These are phyloP conservation scores for Emergomyces pasteurianus DNA, from an alignment of 2,329 filamentous ascomycete genomes.

Conservation along the genomic window DNA sequence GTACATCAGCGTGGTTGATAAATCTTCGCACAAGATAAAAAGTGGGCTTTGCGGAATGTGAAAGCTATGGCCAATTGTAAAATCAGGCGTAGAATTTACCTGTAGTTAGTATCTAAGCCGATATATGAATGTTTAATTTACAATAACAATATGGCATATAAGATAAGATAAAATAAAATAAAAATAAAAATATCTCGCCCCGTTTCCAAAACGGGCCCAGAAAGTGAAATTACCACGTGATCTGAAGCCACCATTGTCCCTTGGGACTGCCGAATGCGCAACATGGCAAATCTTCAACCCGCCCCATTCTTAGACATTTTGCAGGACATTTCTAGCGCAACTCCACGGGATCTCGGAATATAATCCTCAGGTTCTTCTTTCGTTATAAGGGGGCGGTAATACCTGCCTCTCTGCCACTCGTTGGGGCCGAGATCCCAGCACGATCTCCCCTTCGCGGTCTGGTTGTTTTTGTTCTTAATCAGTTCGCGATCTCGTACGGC, in stretches of 20 bases:
- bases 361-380: background rate
- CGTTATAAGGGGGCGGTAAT: background rate
- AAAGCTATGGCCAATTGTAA: background rate
- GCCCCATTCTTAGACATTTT: background rate
- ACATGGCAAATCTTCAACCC: background rate
- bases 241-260: slow-evolving; percentile 1
- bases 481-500: too few species aligned
- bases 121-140: too few species aligned
- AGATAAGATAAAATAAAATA: background rate
- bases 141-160: too few species aligned
- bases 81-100: too few species aligned
- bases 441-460: background rate
- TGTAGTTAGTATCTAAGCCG: too few species aligned
- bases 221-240: background rate
- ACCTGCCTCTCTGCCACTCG: background rate
- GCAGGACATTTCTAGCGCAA: background rate
- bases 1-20: too few species aligned
- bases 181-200: background rate
- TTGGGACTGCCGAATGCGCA: background rate
- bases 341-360: background rate
- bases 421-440: background rate
- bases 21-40: too few species aligned
- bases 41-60: background rate
- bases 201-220: too few species aligned
- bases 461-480: too few species aligned